Evolutionary conservation across 78 protist species (phyloP).

Genomic region (Polysphondylium violaceum): DNA sequence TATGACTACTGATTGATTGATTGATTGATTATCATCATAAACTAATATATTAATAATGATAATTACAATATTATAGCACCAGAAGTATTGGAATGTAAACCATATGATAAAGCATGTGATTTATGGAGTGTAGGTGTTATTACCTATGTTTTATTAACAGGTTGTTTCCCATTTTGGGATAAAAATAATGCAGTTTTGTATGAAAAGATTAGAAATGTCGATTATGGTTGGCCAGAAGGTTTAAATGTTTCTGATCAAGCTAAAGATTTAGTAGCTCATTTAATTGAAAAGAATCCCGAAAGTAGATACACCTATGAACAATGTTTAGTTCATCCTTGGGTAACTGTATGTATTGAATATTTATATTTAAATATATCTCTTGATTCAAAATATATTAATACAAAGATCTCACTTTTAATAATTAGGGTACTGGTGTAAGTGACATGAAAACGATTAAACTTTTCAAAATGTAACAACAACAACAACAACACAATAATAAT

Average conservation of each 20-base stretch:
- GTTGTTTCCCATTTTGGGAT: slow-evolving; percentile 81
- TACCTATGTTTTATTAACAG: slow-evolving; percentile 80
- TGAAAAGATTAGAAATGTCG: slow-evolving; percentile 83
- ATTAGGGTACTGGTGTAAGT: not conserved
- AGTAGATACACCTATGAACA: slow-evolving; percentile 66
- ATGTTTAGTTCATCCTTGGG: slow-evolving; percentile 81
- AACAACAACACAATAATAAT: no score
- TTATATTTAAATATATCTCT: no score
- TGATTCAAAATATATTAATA: not conserved
- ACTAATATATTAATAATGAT: no score
- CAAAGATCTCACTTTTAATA: not conserved
- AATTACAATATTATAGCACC: no score
- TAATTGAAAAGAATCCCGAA: slow-evolving; percentile 74
- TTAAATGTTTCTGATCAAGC: slow-evolving; percentile 77
- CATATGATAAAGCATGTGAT: slow-evolving; percentile 84
- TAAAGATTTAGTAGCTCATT: slow-evolving; percentile 73
- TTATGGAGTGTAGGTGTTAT: slow-evolving; percentile 90
- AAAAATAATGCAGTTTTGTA: slow-evolving; percentile 65
- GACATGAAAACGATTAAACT: slow-evolving; percentile 65
- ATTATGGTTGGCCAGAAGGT: slow-evolving; percentile 83
- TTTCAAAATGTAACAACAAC: no score
- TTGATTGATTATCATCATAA: no score
- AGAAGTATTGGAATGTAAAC: slow-evolving; percentile 83
- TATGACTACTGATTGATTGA: no score
- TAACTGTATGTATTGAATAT: slow-evolving; percentile 24